phyloP scores from a whole-genome alignment of 306 rosid species.

The Prunus mira region DNA sequence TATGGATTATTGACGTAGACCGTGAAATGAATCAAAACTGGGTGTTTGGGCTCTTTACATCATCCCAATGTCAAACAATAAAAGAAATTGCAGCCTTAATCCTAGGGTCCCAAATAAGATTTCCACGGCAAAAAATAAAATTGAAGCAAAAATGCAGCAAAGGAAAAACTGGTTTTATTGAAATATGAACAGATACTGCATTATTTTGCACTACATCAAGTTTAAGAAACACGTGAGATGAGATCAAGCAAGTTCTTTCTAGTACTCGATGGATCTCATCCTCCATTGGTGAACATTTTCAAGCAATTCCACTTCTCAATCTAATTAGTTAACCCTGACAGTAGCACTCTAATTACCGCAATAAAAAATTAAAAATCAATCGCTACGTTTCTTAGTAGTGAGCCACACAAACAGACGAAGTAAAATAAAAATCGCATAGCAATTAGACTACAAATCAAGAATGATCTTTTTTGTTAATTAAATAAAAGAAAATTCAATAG shows the following conservation, averaged over 20 bases:
- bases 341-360: not conserved
- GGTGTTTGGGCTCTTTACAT: too few relatives aligned
- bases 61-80: too few relatives aligned
- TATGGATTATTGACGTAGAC: not conserved
- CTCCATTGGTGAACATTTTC: not conserved
- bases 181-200: too few relatives aligned
- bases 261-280: not conserved
- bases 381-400: not conserved
- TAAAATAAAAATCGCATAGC: not conserved
- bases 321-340: not conserved
- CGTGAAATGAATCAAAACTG: too few relatives aligned
- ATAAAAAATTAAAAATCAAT: not conserved
- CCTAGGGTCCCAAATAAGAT: not conserved
- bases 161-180: not conserved
- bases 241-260: not conserved
- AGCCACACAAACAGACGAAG: not conserved
- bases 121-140: not conserved
- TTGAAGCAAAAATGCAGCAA: not conserved
- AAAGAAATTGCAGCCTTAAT: not conserved
- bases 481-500: not conserved
- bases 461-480: not conserved
- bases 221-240: not conserved
- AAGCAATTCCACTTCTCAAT: not conserved
- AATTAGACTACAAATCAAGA: not conserved
- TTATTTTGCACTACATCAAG: too few relatives aligned